Evolutionary conservation across 208 protist genomes (phyloP).

Genomic region (Zelonia costaricensis): DNA sequence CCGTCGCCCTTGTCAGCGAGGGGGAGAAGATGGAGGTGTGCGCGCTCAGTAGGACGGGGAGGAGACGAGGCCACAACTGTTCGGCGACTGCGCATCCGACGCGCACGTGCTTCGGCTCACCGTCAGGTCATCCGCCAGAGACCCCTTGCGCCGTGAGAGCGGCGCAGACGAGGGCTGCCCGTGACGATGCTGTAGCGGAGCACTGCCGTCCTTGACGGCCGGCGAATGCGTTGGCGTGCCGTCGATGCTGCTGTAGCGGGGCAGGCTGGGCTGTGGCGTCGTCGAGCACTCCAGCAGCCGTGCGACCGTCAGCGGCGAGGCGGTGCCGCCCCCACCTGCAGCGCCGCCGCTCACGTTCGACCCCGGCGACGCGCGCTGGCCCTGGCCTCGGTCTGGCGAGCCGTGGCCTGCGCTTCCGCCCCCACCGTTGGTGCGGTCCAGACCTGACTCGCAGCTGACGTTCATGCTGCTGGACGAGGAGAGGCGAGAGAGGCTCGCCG

Average conservation of each 20-base stretch:
- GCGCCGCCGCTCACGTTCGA: not conserved
- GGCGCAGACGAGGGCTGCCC: no score
- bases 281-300: slow-evolving; percentile 20
- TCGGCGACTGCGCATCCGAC: slow-evolving; percentile 10
- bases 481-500: slow-evolving; percentile 2
- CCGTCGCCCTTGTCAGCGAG: no score
- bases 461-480: slow-evolving; percentile 7
- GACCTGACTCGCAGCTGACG: not conserved
- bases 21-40: no score
- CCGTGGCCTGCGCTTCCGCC: no score
- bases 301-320: slow-evolving; percentile 14
- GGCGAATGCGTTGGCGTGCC: no score
- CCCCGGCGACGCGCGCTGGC: no score
- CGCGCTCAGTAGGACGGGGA: slow-evolving; percentile 1
- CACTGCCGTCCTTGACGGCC: not conserved
- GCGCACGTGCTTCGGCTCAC: slow-evolving; percentile 25
- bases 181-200: slow-evolving; percentile 2
- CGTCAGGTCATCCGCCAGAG: slow-evolving; percentile 22
- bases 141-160: no score
- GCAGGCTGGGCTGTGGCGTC: slow-evolving; percentile 8
- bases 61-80: slow-evolving; percentile 10
- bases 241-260: slow-evolving; percentile 10
- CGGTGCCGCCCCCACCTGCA: not conserved
- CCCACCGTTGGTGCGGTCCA: not conserved
- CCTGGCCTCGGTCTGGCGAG: no score